Conservation (phyloP, 1,284 basidiomycete genomes). For the Rhodotorula glutinis region DNA sequence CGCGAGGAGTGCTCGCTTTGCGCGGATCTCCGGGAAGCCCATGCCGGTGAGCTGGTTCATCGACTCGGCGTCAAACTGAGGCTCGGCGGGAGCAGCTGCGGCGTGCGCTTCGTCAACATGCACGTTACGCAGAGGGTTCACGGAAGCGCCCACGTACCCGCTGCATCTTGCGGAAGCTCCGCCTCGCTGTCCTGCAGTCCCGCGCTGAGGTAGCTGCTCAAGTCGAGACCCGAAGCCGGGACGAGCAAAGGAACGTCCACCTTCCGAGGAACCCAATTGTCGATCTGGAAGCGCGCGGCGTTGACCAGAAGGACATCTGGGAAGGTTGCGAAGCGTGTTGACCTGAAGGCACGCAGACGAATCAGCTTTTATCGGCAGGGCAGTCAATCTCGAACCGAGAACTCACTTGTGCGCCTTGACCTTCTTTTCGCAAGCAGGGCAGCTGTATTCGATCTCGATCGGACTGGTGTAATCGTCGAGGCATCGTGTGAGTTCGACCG, state of each 20-base stretch:
- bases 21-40: slow-evolving; percentile 80
- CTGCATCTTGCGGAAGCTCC: slow-evolving; percentile 62
- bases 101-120: too few relatives aligned
- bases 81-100: slow-evolving; percentile 42
- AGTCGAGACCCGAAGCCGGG: slow-evolving; percentile 61
- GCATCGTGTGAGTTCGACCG: slow-evolving; percentile 67
- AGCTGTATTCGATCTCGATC: slow-evolving; percentile 67
- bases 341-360: slow-evolving; percentile 52
- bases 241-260: slow-evolving; percentile 85
- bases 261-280: slow-evolving; percentile 96
- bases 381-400: background rate
- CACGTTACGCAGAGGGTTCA: too few relatives aligned
- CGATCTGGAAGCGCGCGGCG: slow-evolving; percentile 89
- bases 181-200: slow-evolving; percentile 73
- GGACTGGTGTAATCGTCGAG: slow-evolving; percentile 63
- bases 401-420: slow-evolving; percentile 65
- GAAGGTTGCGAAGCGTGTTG: slow-evolving; percentile 75
- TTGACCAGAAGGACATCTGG: slow-evolving; percentile 86
- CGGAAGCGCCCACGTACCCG: slow-evolving; percentile 45
- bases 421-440: slow-evolving; percentile 61
- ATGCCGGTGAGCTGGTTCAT: slow-evolving; percentile 74
- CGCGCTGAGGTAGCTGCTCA: slow-evolving; percentile 68
- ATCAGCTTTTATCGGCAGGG: background rate
- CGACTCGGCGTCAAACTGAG: slow-evolving; percentile 64
- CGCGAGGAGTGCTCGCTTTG: slow-evolving; percentile 83